Conservation (phyloP, 805 yeast genomes). For the Starmerella bombicola region DNA sequence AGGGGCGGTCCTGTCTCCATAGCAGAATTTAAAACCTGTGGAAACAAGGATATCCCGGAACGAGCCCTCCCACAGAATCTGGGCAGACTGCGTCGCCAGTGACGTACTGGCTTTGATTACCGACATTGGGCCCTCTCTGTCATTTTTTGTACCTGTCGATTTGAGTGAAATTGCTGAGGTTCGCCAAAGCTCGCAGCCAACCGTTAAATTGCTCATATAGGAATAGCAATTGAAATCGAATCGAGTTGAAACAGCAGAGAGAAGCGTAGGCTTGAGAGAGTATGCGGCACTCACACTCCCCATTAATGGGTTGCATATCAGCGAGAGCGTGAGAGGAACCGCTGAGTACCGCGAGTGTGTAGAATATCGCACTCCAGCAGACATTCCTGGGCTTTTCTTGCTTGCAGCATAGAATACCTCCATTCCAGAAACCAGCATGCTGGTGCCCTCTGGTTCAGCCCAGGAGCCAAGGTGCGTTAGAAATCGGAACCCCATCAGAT, state of each 20-base stretch:
- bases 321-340: conserved; percentile 76
- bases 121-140: conserved; percentile 29
- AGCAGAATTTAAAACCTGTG: conserved; percentile 41
- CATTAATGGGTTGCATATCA: conserved; percentile 75
- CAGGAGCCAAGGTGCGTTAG: conserved; percentile 50
- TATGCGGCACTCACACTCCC: conserved; percentile 85
- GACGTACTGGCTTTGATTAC: conserved; percentile 67
- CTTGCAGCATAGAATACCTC: conserved; percentile 81
- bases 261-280: conserved; percentile 59
- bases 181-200: conserved; percentile 79
- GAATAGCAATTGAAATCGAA: conserved; percentile 88
- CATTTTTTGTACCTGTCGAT: conserved; percentile 1
- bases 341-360: conserved; percentile 79
- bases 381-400: conserved; percentile 78
- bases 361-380: conserved; percentile 72
- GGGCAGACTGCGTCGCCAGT: conserved; percentile 46
- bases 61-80: conserved; percentile 78
- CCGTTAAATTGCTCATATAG: conserved; percentile 69
- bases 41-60: conserved; percentile 66
- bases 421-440: conserved; percentile 62
- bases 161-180: conserved; percentile 24
- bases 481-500: conserved; percentile 67
- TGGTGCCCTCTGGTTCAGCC: conserved; percentile 24
- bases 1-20: conserved; percentile 20
- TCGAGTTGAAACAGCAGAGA: conserved; percentile 66